These are phyloP conservation scores for Pelargonium cotyledonis DNA, from an alignment of 441 rosid species.

Conservation along the genomic window DNA sequence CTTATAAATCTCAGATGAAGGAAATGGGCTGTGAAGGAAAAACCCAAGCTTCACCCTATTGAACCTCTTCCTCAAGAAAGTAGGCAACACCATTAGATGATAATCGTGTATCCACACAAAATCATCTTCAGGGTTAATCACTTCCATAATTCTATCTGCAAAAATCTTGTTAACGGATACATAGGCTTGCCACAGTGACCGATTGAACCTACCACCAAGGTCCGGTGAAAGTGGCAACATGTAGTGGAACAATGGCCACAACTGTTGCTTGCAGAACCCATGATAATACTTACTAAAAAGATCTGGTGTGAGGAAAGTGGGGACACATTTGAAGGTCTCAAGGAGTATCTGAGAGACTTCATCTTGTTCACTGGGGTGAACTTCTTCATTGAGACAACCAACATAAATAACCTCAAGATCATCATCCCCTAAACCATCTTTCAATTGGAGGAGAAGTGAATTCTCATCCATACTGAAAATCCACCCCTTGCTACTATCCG, in stretches of 20 bases:
- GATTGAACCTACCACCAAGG: slow-evolving; percentile 41
- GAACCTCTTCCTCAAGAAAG: slow-evolving; percentile 43
- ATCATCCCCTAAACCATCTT: slow-evolving; percentile 34
- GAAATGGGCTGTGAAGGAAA: slow-evolving; percentile 43
- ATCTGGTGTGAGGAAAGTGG: slow-evolving; percentile 42
- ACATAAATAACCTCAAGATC: slow-evolving; percentile 43
- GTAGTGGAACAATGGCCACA: slow-evolving; percentile 50
- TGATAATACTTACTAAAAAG: slow-evolving; percentile 34
- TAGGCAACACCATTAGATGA: slow-evolving; percentile 50
- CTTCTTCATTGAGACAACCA: slow-evolving; percentile 37
- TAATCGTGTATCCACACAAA: slow-evolving; percentile 51
- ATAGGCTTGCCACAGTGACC: slow-evolving; percentile 50
- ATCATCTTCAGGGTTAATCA: slow-evolving; percentile 47
- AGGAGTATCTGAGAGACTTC: slow-evolving; percentile 42
- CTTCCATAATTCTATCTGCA: slow-evolving; percentile 40
- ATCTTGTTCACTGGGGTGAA: slow-evolving; percentile 39
- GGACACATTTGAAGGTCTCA: slow-evolving; percentile 43
- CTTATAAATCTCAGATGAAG: slow-evolving; percentile 37
- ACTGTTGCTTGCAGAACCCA: slow-evolving; percentile 47
- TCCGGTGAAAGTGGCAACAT: slow-evolving; percentile 47
- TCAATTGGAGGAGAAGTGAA: slow-evolving; percentile 32
- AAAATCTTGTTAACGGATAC: slow-evolving; percentile 43
- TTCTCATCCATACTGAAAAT: slow-evolving; percentile 45
- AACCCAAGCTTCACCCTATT: slow-evolving; percentile 46
- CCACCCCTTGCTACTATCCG: slow-evolving; percentile 34